These are phyloP conservation scores for Fraxinus platypoda DNA, from an alignment of 305 asterid genomes.

Conservation along the genomic window DNA sequence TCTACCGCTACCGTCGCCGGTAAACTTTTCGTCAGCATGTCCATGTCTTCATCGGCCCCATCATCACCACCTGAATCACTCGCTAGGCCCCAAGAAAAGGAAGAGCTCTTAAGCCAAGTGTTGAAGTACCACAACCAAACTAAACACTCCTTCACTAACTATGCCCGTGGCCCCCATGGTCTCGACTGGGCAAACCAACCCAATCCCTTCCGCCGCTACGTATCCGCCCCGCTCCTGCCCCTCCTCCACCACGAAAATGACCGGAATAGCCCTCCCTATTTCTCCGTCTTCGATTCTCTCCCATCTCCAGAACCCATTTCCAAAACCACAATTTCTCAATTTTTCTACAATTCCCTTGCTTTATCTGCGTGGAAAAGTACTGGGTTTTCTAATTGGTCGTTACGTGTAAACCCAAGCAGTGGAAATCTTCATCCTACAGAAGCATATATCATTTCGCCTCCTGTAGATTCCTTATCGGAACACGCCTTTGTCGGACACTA, in stretches of 20 bases:
- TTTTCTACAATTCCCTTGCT: slow-evolving; percentile 68
- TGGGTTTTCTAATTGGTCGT: slow-evolving; percentile 85
- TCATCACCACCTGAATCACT: slow-evolving; percentile 41
- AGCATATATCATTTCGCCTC: slow-evolving; percentile 67
- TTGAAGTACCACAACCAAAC: slow-evolving; percentile 76
- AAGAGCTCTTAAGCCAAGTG: slow-evolving; percentile 37
- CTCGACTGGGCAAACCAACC: slow-evolving; percentile 99
- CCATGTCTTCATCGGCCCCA: slow-evolving; percentile 48
- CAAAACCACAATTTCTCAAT: slow-evolving; percentile 55
- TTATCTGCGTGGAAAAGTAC: slow-evolving; percentile 85
- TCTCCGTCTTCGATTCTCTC: slow-evolving; percentile 43
- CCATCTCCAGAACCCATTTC: slow-evolving; percentile 59
- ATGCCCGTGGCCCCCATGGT: slow-evolving; percentile 81
- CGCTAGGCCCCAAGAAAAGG: slow-evolving; percentile 14
- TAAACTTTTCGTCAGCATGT: slow-evolving; percentile 47
- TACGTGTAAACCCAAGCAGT: slow-evolving; percentile 97
- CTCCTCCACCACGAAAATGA: slow-evolving; percentile 43
- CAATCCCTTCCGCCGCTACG: slow-evolving; percentile 91
- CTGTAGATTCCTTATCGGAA: slow-evolving; percentile 47
- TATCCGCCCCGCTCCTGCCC: slow-evolving; percentile 58
- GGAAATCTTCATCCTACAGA: slow-evolving; percentile 95
- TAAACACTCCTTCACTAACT: slow-evolving; percentile 64
- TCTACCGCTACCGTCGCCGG: slow-evolving; percentile 19
- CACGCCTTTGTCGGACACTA: slow-evolving; percentile 73
- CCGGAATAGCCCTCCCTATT: slow-evolving; percentile 40